A percentile compares a stretch with the other conserved stretches of the same genome.
These are phyloP conservation scores for Globisporangium radiosum DNA, from an alignment of 352 stramenopile genomes.

Conservation along the genomic window DNA sequence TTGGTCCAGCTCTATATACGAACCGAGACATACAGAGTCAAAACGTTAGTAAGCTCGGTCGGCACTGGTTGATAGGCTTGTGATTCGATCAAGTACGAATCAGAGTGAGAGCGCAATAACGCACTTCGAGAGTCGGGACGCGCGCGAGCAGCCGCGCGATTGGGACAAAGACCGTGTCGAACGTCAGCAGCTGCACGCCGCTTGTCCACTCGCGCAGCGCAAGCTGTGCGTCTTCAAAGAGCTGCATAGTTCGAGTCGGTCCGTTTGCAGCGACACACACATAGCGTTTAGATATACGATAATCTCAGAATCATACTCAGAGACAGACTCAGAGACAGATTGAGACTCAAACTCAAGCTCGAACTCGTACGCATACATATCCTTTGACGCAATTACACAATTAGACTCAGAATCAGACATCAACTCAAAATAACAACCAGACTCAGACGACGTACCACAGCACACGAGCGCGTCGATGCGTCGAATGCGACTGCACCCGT, in stretches of 20 bases:
- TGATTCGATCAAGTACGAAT: not conserved
- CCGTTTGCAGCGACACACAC: no score
- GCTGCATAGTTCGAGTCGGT: conserved; percentile 11
- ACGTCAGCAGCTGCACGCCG: conserved; percentile 59
- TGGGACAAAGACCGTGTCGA: conserved; percentile 60
- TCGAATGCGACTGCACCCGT: conserved; percentile 1
- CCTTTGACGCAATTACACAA: not conserved
- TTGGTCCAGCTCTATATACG: conserved; percentile 41
- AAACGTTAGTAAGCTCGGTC: not conserved
- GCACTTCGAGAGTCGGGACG: conserved; percentile 43
- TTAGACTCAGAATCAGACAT: not conserved
- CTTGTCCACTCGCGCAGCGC: conserved; percentile 40
- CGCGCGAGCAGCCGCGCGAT: conserved; percentile 44
- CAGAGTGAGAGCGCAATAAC: not conserved
- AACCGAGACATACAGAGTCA: conserved; percentile 1
- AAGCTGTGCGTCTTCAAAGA: conserved; percentile 40
- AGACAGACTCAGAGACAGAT: no score
- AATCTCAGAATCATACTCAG: no score
- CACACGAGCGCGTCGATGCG: conserved; percentile 11
- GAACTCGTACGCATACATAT: no score
- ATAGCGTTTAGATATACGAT: no score
- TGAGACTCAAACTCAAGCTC: no score
- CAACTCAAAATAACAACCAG: not conserved
- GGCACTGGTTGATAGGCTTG: not conserved
- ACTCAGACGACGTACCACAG: conserved; percentile 7